Conservation (phyloP, 2,329 filamentous ascomycete genomes). For the Sporothrix curviconia region DNA sequence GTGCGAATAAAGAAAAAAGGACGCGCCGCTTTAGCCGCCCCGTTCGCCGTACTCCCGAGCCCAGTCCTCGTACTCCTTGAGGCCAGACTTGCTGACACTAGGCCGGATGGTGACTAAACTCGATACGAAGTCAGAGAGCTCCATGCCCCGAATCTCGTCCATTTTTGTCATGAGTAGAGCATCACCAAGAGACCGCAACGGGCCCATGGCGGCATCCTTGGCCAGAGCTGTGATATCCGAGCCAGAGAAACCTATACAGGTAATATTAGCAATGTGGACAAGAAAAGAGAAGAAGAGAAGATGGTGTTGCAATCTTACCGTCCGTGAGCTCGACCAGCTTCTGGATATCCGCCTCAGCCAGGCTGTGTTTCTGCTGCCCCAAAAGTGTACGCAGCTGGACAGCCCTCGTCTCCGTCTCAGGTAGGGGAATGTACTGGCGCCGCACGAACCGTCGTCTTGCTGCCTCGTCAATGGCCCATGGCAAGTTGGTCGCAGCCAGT, state of each 20-base stretch:
- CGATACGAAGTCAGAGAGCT: constrained; percentile 72
- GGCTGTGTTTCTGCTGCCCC: constrained; percentile 77
- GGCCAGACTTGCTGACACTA: constrained; percentile 76
- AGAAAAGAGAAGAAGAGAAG: constrained; percentile 1
- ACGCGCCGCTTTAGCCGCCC: constrained; percentile 61
- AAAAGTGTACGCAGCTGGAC: constrained; percentile 73
- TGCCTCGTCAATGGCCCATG: constrained; percentile 97
- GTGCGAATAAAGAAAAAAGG: background rate
- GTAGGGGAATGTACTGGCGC: constrained; percentile 91
- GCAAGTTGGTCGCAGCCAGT: constrained; percentile 88
- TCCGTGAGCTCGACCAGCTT: constrained; percentile 74
- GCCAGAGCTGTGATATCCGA: constrained; percentile 94
- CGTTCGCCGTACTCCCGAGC: constrained; percentile 87
- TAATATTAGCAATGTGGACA: constrained; percentile 2
- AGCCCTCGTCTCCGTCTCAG: constrained; percentile 74
- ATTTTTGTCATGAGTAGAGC: constrained; percentile 84
- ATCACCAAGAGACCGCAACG: constrained; percentile 82
- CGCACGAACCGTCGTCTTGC: constrained; percentile 84
- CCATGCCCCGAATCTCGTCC: constrained; percentile 87
- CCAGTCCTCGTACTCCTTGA: constrained; percentile 92
- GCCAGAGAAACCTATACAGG: constrained; percentile 75
- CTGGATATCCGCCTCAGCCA: constrained; percentile 66
- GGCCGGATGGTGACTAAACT: constrained; percentile 81
- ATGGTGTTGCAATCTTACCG: constrained; percentile 45
- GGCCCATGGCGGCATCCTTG: constrained; percentile 97